Conservation (phyloP, 2,329 filamentous ascomycete genomes). For the Cladosporium sp. region DNA sequence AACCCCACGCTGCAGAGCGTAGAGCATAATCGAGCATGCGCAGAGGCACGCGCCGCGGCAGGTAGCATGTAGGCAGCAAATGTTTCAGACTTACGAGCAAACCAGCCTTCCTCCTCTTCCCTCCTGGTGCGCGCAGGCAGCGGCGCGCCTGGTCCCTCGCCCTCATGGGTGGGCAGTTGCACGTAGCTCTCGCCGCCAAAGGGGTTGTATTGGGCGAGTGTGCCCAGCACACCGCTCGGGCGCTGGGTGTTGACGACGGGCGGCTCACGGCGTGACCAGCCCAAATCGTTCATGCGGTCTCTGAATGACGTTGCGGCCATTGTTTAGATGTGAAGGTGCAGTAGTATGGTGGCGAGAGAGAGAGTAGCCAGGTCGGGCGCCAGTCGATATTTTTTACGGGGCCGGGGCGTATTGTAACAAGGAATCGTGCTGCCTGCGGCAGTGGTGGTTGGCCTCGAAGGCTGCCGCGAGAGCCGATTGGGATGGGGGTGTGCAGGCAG, state of each 20-base stretch:
- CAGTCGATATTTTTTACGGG: slow-evolving; percentile 22
- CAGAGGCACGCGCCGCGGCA: slow-evolving; percentile 16
- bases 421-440: slow-evolving; percentile 36
- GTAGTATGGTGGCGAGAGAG: slow-evolving; percentile 14
- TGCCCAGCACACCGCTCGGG: slow-evolving; percentile 62
- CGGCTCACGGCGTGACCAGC: slow-evolving; percentile 84
- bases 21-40: slow-evolving; percentile 1
- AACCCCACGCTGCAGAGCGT: slow-evolving; percentile 18
- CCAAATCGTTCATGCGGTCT: slow-evolving; percentile 91
- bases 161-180: slow-evolving; percentile 80
- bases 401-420: slow-evolving; percentile 18
- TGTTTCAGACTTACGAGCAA: slow-evolving; percentile 74
- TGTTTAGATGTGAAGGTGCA: slow-evolving; percentile 26
- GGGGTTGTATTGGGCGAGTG: slow-evolving; percentile 82
- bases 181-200: slow-evolving; percentile 87
- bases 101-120: slow-evolving; percentile 94
- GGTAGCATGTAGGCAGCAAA: slow-evolving; percentile 9
- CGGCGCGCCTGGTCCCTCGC: slow-evolving; percentile 74
- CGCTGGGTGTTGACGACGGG: slow-evolving; percentile 63
- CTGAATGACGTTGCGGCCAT: slow-evolving; percentile 91
- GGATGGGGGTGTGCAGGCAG: slow-evolving; percentile 19
- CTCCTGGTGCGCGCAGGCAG: slow-evolving; percentile 80
- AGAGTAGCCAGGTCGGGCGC: slow-evolving; percentile 13
- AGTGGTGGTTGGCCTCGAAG: slow-evolving; percentile 22
- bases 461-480: slow-evolving; percentile 29